phyloP scores from a whole-genome alignment of 768 basidiomycete genomes.

The Lactifluus piperatus region DNA sequence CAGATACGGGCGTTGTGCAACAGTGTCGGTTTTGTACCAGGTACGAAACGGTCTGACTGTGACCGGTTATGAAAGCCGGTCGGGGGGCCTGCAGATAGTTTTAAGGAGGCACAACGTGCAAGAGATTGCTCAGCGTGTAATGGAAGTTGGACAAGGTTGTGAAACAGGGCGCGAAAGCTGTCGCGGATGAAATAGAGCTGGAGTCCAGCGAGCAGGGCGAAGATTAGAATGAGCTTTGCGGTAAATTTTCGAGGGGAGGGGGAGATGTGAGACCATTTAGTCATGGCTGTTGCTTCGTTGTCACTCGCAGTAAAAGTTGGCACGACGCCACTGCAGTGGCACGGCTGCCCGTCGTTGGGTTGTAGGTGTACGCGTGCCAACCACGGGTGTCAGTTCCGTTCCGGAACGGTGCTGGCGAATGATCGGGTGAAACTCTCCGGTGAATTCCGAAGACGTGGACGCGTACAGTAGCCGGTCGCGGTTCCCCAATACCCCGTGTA shows the following conservation, averaged over 20 bases:
- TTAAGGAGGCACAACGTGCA: constrained; percentile 34
- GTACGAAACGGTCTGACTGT: constrained; percentile 56
- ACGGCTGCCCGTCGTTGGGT: background rate
- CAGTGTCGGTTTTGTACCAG: constrained; percentile 52
- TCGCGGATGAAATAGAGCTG: constrained; percentile 8
- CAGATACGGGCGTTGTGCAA: constrained; percentile 75
- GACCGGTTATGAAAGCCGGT: constrained; percentile 39
- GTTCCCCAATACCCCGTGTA: background rate
- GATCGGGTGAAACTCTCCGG: too few species aligned
- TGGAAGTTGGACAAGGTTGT: background rate
- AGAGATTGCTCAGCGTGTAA: constrained; percentile 10
- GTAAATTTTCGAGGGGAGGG: constrained; percentile 2
- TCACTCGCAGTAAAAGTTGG: background rate
- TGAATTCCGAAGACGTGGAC: background rate
- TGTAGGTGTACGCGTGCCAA: background rate
- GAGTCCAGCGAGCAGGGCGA: background rate
- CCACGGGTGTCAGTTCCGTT: background rate
- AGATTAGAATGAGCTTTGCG: background rate
- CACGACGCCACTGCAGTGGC: background rate
- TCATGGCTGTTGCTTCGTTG: constrained; percentile 1
- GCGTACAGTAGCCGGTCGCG: background rate
- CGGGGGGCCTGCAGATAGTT: constrained; percentile 36
- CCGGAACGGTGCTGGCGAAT: background rate
- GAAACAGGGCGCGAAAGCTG: constrained; percentile 1
- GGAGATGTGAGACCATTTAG: constrained; percentile 3